Evolutionary conservation across 495 filamentous ascomycete species (phyloP).

Genomic region (Aspergillus cavernicola): DNA sequence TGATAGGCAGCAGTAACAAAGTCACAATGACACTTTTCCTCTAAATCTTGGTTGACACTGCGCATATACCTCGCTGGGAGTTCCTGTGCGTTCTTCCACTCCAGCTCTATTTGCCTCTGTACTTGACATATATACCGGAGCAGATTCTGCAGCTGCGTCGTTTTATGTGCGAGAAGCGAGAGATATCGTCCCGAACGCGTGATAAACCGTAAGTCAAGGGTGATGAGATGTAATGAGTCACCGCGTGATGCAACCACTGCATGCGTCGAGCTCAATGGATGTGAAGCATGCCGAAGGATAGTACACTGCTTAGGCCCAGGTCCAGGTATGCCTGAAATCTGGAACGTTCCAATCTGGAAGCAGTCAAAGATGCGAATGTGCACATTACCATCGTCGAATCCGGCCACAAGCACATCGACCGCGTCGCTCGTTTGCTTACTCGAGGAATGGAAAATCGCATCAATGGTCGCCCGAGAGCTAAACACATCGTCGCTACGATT

Average conservation of each 20-base stretch:
- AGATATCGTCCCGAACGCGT: conserved; percentile 74
- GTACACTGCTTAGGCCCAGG: conserved; percentile 16
- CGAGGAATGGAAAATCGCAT: conserved; percentile 64
- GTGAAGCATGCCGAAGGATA: conserved; percentile 59
- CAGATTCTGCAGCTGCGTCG: conserved; percentile 80
- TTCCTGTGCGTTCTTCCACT: conserved; percentile 80
- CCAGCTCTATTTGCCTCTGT: conserved; percentile 66
- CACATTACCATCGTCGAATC: conserved; percentile 72
- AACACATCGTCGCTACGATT: conserved; percentile 71
- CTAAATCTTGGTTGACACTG: conserved; percentile 64
- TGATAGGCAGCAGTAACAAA: conserved; percentile 81
- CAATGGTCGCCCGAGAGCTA: conserved; percentile 63
- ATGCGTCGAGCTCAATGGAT: conserved; percentile 72
- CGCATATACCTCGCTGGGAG: conserved; percentile 71
- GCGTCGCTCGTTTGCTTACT: conserved; percentile 59
- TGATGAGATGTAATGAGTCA: conserved; percentile 56
- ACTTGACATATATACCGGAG: conserved; percentile 77
- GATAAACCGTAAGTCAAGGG: conserved; percentile 80
- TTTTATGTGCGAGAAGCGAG: conserved; percentile 79
- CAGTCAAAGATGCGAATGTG: conserved; percentile 87
- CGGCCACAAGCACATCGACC: conserved; percentile 79
- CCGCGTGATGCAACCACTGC: conserved; percentile 53
- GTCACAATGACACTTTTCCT: conserved; percentile 55
- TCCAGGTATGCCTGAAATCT: conserved; percentile 27
- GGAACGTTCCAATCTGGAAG: conserved; percentile 73